Percentiles rank a stretch among this genome's conserved stretches.
Evolutionary conservation across 345 rosid species (phyloP).

Genomic region (Xanthoceras sorbifolium): DNA sequence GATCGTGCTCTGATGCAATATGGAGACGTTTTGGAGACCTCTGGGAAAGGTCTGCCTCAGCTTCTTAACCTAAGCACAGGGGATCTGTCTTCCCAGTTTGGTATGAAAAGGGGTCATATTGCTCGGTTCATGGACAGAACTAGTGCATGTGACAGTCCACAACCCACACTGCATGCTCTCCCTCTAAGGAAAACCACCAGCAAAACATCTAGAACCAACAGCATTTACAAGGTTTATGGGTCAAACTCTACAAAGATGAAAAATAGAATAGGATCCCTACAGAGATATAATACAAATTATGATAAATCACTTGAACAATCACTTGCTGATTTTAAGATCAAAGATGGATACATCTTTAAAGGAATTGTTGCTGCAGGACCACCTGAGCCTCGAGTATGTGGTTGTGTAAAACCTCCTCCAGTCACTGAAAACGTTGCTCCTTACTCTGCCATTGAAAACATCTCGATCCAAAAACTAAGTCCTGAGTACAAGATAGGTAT

Average conservation of each 20-base stretch:
- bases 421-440: constrained; percentile 52
- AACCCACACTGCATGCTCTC: constrained; percentile 25
- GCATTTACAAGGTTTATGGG: constrained; percentile 29
- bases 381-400: constrained; percentile 56
- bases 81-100: constrained; percentile 51
- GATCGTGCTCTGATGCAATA: constrained; percentile 61
- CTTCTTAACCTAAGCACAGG: constrained; percentile 41
- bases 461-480: constrained; percentile 52
- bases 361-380: constrained; percentile 68
- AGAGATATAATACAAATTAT: constrained; percentile 23
- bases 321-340: constrained; percentile 48
- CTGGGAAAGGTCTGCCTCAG: constrained; percentile 51
- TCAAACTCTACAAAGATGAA: constrained; percentile 34
- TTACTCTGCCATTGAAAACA: constrained; percentile 44
- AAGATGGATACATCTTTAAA: constrained; percentile 58
- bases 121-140: constrained; percentile 57
- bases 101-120: constrained; percentile 63
- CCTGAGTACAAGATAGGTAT: constrained; percentile 59
- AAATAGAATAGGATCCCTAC: constrained; percentile 24
- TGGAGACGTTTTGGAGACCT: constrained; percentile 57
- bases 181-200: constrained; percentile 22
- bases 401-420: constrained; percentile 60
- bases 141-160: constrained; percentile 40
- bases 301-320: constrained; percentile 50
- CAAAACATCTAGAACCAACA: constrained; percentile 33